Evolutionary conservation across 768 basidiomycete species (phyloP), one percentile per base, ranked within the genome.

Genomic region (Mycena albidolilacea): DNA sequence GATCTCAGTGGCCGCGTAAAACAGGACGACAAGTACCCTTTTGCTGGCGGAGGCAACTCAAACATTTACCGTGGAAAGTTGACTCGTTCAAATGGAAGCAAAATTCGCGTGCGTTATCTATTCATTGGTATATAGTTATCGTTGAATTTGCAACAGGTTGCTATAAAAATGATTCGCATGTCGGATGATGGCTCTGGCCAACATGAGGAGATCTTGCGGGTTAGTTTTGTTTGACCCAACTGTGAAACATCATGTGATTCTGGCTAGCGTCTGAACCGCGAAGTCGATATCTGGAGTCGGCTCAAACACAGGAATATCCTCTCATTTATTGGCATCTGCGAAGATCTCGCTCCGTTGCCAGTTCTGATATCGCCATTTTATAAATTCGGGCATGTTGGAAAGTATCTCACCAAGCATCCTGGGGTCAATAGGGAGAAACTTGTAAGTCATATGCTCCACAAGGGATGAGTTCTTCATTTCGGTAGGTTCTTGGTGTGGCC

Each of bases 251-350:
- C 30, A 55, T 55, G 54, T 55, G 30, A 55, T 55, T 30, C 30
- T 55, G 23, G 54, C 54, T 35, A 60, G 64, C 37, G 62, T 23
- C 54, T 77, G 41, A 21, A 59, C 9, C 63, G 73, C 23, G 75
- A 76, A 44, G 70, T 54, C 19, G 43, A 64, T 5, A 41, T 74
- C 5, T 77, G 77, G 77, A 52, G 50, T 23, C 46, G 35, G n/a
- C 63, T 77, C 15, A 54, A 54, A n/a, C 77, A 77, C 46, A 39
- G 14, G 37, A 76, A 77, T 35, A 44, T 77, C 38, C 41, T 70
- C 6, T 71, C 74, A 12, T 72, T 78, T 39, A 71, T 72, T 63
- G 77, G 76, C 7, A 41, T 78, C 12, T 70, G 69, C 59, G 55
- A 57, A 21, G 65, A 67, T 48, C 46, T 67, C 38, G 64, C 68